Percentiles rank a stretch among this genome's conserved stretches.
phyloP scores from a whole-genome alignment of 257 asterid species.

The Petrea volubilis region DNA sequence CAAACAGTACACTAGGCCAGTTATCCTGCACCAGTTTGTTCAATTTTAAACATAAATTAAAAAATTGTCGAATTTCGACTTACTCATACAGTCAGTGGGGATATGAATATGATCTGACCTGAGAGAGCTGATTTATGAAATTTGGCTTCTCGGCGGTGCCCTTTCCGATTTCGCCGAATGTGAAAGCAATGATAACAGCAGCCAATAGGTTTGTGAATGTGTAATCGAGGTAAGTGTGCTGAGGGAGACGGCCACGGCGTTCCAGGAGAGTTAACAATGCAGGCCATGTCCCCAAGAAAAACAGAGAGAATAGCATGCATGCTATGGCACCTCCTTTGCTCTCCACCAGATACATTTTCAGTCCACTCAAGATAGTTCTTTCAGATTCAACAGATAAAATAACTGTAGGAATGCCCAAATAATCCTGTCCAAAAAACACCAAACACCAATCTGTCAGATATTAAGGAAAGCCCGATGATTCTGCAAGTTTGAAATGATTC shows the following conservation, averaged over 20 bases:
- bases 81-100: too few relatives aligned
- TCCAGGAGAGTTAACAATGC: constrained; percentile 83
- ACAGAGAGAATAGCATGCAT: constrained; percentile 75
- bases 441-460: background rate
- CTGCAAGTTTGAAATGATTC: background rate
- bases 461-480: background rate
- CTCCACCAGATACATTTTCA: constrained; percentile 85
- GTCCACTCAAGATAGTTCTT: constrained; percentile 8
- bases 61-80: background rate
- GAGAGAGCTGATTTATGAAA: constrained; percentile 70
- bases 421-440: constrained; percentile 30
- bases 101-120: constrained; percentile 57
- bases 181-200: constrained; percentile 80
- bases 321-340: constrained; percentile 95
- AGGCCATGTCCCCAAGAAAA: constrained; percentile 97
- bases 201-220: constrained; percentile 85
- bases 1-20: constrained; percentile 79
- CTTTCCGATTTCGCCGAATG: constrained; percentile 79
- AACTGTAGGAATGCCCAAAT: constrained; percentile 27
- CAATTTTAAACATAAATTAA: background rate
- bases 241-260: constrained; percentile 95
- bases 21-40: constrained; percentile 57
- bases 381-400: constrained; percentile 22
- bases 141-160: constrained; percentile 60
- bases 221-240: constrained; percentile 92